Percentiles rank a stretch among this genome's conserved stretches.
phyloP scores from a whole-genome alignment of 192 early-diverging fungal species.

The Ambispora gerdemannii region DNA sequence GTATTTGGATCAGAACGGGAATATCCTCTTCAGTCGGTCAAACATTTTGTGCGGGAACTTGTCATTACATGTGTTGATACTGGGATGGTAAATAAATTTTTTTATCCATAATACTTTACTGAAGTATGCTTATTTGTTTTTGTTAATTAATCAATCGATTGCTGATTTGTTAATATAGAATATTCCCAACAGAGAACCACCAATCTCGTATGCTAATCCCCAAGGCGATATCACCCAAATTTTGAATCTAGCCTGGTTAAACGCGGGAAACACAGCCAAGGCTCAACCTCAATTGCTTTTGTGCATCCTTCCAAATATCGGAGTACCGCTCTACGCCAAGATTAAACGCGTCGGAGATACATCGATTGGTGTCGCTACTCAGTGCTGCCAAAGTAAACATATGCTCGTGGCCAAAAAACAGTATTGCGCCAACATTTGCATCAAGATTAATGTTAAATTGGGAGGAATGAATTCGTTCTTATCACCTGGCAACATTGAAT shows the following conservation, averaged over 20 bases:
- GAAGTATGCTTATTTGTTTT: too few relatives aligned
- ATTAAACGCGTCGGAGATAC: slow-evolving; percentile 91
- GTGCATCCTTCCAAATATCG: slow-evolving; percentile 80
- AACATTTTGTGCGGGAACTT: slow-evolving; percentile 73
- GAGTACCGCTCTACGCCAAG: slow-evolving; percentile 75
- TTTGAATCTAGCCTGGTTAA: slow-evolving; percentile 67
- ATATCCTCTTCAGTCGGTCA: slow-evolving; percentile 49
- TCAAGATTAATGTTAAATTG: slow-evolving; percentile 94
- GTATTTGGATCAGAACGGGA: slow-evolving; percentile 63
- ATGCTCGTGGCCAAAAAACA: slow-evolving; percentile 75
- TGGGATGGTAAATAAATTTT: slow-evolving; percentile 56
- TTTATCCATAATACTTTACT: background rate
- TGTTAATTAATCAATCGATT: too few relatives aligned
- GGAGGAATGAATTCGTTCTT: slow-evolving; percentile 84
- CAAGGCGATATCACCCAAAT: slow-evolving; percentile 69
- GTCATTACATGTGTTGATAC: slow-evolving; percentile 67
- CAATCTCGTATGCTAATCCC: slow-evolving; percentile 50
- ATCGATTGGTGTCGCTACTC: slow-evolving; percentile 84
- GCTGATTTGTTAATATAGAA: slow-evolving; percentile 30
- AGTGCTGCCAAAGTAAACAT: slow-evolving; percentile 87
- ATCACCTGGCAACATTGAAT: slow-evolving; percentile 52
- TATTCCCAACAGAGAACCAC: slow-evolving; percentile 47
- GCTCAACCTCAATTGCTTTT: slow-evolving; percentile 76
- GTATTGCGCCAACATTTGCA: slow-evolving; percentile 93
- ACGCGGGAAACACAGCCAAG: slow-evolving; percentile 63